Evolutionary conservation across 164 flowering plant genomes (phyloP).

Genomic region (Piper betle): DNA sequence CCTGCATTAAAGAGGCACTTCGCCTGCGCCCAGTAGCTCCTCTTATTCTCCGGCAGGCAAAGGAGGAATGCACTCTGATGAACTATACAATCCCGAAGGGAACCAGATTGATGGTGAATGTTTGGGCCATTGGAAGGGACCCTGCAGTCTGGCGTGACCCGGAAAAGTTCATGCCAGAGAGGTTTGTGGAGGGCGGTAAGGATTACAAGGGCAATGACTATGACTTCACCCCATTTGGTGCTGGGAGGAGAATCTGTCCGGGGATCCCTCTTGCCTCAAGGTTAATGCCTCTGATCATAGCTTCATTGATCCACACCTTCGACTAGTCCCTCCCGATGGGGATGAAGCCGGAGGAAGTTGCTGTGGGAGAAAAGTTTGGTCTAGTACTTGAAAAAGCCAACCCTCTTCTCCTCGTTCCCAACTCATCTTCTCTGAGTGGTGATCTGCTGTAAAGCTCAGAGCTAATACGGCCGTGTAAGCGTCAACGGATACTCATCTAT

Average conservation of each 20-base stretch:
- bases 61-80: conserved; percentile 4
- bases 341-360: background rate
- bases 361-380: no score
- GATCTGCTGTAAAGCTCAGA: no score
- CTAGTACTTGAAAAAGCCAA: no score
- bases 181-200: conserved; percentile 10
- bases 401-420: no score
- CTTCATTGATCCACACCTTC: conserved; percentile 19
- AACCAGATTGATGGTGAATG: conserved; percentile 7
- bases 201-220: conserved; percentile 24
- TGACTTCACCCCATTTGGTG: conserved; percentile 23
- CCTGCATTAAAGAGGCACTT: conserved; percentile 17
- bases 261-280: conserved; percentile 17
- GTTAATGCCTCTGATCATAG: conserved; percentile 14
- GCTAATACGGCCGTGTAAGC: no score
- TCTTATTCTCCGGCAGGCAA: conserved; percentile 2
- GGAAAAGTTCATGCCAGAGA: conserved; percentile 16
- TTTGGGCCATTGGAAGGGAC: no score
- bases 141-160: conserved; percentile 13
- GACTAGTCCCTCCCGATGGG: conserved; percentile 16
- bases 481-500: no score
- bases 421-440: no score
- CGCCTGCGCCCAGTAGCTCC: conserved; percentile 25
- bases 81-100: conserved; percentile 18
- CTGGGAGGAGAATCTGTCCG: conserved; percentile 20